These are phyloP conservation scores for Trichopus zeylanicus DNA, from an alignment of 116 monocot species.

Conservation along the genomic window DNA sequence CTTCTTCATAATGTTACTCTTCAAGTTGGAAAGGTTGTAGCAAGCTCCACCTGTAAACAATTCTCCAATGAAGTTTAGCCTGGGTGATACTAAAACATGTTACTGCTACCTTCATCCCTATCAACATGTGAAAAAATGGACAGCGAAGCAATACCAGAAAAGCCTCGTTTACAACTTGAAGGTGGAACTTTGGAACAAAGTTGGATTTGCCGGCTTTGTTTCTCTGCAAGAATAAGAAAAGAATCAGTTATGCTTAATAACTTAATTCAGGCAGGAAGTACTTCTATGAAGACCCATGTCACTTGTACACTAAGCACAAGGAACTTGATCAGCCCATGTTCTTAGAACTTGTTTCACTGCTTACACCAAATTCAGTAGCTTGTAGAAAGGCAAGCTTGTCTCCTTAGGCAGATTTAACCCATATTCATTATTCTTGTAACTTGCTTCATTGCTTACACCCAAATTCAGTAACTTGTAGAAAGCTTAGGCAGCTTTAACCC, in stretches of 20 bases:
- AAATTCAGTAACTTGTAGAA: too few relatives aligned
- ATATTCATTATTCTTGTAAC: too few relatives aligned
- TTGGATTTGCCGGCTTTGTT: conserved; percentile 49
- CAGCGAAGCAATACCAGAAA: too few relatives aligned
- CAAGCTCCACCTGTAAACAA: conserved; percentile 26
- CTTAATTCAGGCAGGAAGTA: too few relatives aligned
- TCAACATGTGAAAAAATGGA: too few relatives aligned
- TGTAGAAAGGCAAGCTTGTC: neutral
- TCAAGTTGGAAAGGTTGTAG: conserved; percentile 24
- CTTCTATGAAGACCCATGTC: too few relatives aligned
- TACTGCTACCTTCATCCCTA: neutral
- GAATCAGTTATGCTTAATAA: neutral
- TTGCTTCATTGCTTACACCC: too few relatives aligned
- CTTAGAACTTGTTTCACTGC: too few relatives aligned
- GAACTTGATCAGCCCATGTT: too few relatives aligned
- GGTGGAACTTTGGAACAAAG: conserved; percentile 60
- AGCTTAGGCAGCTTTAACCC: neutral
- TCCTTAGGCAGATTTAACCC: too few relatives aligned
- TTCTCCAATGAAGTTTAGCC: neutral
- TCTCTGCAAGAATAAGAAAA: conserved; percentile 26
- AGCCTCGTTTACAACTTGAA: conserved; percentile 13
- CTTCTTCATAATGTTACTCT: conserved; percentile 62
- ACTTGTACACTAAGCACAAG: too few relatives aligned
- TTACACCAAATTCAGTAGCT: neutral
- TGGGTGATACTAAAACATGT: too few relatives aligned